Base-by-base conservation (phyloP, 1,139 yeast genomes). In the Kodamaea anthophila region DNA sequence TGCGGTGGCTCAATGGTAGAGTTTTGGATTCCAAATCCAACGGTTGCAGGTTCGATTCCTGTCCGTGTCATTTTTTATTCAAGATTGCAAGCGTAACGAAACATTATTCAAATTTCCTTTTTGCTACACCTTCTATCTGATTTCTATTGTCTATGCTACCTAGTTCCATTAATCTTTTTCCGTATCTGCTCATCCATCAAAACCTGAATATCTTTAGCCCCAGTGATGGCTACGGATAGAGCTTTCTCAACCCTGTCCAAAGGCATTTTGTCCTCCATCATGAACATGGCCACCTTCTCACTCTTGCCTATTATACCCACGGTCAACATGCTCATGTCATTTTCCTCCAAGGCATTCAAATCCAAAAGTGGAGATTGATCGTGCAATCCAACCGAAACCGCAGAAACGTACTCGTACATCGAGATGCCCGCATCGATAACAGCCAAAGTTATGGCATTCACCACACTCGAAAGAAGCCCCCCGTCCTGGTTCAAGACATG, bases 341-440 rank as follows among this genome's bases (percentile, higher is more conserved):
- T 66, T 49, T 87, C 96, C 53, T 93, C 98, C 38, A 84, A 54
- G 8, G 78, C 66, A 51, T 84, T 86, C 34, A 91, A 71, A 52
- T 91, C 98, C 34, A 91, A 61, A 37, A 91, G 60, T 9, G 95
- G 87, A 9, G 76, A 70, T 36, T 73, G 74, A 43, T 82, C 91
- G 47, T 77, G 80, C 22, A 85, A 58, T 0, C 96, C 97, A 5
- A 88, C 84, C 20, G 81, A 70, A 20, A 86, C 70, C 3, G 94
- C 78, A 30, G 87, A 73, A 9, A 91, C 82, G 49, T 85, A 88
- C 51, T 91, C 97, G 48, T 82, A 82, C 85, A 91, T 81, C 11
- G 96, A 84, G 25, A 91, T 79, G 26, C 98, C 98, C 1, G 97
- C 96, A 57, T 93, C 97, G 26, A 91, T 77, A 29, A 91, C 64